A percentile compares a stretch with the other conserved stretches of the same genome.
phyloP scores from a whole-genome alignment of 2,329 filamentous ascomycete species.

The Colletotrichum destructivum region DNA sequence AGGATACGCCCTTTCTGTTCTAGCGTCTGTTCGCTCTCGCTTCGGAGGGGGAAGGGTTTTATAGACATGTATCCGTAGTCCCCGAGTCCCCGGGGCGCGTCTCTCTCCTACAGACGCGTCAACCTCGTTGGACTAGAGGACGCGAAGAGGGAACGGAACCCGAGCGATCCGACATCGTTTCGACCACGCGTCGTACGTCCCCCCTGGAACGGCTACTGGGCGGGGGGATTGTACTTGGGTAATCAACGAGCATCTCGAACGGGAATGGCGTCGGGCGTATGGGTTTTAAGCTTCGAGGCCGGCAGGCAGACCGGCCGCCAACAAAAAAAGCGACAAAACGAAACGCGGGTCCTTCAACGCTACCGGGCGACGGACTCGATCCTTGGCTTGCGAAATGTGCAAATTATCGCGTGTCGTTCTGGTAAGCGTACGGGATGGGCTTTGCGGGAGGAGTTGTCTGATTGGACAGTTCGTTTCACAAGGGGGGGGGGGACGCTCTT shows the following conservation, averaged over 20 bases:
- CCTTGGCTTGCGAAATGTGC: not conserved
- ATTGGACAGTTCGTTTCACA: not conserved
- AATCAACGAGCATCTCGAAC: not conserved
- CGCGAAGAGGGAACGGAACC: not conserved
- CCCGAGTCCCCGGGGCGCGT: no score
- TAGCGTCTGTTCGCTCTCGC: not conserved
- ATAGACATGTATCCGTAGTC: no score
- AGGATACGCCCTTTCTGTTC: not conserved
- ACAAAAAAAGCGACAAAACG: no score
- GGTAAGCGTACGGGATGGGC: no score
- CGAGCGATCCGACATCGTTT: not conserved
- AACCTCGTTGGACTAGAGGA: no score
- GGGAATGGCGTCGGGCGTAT: not conserved
- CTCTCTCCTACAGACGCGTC: not conserved
- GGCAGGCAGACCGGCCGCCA: not conserved
- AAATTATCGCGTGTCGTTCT: not conserved
- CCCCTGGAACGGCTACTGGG: no score
- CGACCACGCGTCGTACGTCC: not conserved
- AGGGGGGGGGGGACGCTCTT: no score
- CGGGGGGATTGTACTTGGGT: no score
- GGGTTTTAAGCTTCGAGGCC: not conserved
- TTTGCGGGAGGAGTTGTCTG: not conserved
- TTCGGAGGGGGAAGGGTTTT: not conserved
- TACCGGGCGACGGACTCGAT: constrained; percentile 5
- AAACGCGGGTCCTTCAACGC: not conserved